These are phyloP conservation scores for Immersiporthe knoxdaviesiana DNA, from an alignment of 2,329 filamentous ascomycete genomes.

Conservation along the genomic window DNA sequence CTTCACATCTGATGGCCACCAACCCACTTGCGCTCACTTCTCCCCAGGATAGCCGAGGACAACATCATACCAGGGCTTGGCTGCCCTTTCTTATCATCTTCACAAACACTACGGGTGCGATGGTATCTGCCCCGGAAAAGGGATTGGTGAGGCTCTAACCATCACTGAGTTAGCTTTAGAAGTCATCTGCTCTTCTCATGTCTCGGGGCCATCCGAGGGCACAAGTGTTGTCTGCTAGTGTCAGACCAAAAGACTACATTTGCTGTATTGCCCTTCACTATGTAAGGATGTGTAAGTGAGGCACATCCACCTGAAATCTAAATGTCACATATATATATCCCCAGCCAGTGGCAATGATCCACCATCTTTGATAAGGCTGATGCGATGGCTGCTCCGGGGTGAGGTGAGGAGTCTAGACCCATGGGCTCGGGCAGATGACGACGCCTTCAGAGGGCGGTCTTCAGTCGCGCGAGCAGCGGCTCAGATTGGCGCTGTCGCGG, in stretches of 20 bases:
- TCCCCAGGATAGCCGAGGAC: constrained; percentile 4
- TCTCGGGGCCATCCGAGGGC: constrained; percentile 30
- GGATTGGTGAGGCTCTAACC: not conserved
- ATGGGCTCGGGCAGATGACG: not conserved
- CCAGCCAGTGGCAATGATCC: not conserved
- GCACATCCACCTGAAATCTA: not conserved
- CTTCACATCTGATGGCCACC: not conserved
- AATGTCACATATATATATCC: not conserved
- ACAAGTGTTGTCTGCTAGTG: constrained; percentile 31
- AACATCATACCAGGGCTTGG: constrained; percentile 37
- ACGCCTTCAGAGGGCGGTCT: not conserved
- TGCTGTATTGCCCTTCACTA: constrained; percentile 28
- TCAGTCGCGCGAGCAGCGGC: not conserved
- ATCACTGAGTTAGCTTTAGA: not conserved
- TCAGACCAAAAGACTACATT: constrained; percentile 33
- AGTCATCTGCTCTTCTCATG: constrained; percentile 27
- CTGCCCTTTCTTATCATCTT: constrained; percentile 14
- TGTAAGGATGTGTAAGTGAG: not conserved
- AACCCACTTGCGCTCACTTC: not conserved
- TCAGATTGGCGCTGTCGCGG: not conserved
- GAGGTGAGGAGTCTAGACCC: not conserved
- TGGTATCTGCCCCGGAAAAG: not conserved
- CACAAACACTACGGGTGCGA: constrained; percentile 29
- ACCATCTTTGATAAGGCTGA: not conserved
- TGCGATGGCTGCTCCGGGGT: not conserved